Percentiles rank a stretch among this genome's conserved stretches.
Evolutionary conservation across 1,284 basidiomycete genomes (phyloP).

Genomic region (Fistulina hepatica): DNA sequence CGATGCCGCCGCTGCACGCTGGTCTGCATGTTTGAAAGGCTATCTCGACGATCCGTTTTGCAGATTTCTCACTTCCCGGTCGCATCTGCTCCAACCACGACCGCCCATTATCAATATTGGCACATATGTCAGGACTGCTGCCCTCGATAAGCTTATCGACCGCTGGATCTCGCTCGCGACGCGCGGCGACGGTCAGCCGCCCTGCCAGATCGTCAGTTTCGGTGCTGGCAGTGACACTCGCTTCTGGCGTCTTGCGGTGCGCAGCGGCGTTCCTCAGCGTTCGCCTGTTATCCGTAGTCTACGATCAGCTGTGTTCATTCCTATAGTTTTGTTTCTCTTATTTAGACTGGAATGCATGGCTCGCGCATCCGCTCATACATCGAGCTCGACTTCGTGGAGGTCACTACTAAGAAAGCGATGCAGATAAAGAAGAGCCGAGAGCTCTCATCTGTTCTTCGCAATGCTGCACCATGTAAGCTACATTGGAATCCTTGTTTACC

Average conservation of each 20-base stretch:
- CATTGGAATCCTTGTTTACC: background rate
- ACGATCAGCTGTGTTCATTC: too few relatives aligned
- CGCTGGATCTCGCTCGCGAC: conserved; percentile 32
- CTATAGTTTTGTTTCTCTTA: too few relatives aligned
- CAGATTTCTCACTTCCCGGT: conserved; percentile 48
- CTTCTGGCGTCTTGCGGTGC: conserved; percentile 82
- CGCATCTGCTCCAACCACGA: conserved; percentile 50
- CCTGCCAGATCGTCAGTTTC: conserved; percentile 77
- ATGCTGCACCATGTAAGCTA: conserved; percentile 31
- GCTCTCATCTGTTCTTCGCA: conserved; percentile 45
- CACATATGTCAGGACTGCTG: conserved; percentile 77
- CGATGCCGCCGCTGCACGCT: conserved; percentile 43
- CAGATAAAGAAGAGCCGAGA: conserved; percentile 62
- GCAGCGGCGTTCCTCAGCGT: too few relatives aligned
- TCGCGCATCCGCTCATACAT: conserved; percentile 53
- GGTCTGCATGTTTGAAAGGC: conserved; percentile 68
- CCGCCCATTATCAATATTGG: conserved; percentile 93
- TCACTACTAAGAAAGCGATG: conserved; percentile 77
- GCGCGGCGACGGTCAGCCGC: conserved; percentile 27
- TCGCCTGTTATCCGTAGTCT: conserved; percentile 7
- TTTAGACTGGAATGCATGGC: conserved; percentile 44
- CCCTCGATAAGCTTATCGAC: conserved; percentile 72
- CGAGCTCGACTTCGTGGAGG: conserved; percentile 85
- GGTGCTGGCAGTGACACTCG: conserved; percentile 91
- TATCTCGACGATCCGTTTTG: conserved; percentile 73